Percentiles rank a stretch among this genome's conserved stretches.
These are phyloP conservation scores for Candida adriatica DNA, from an alignment of 805 yeast species.

Conservation along the genomic window DNA sequence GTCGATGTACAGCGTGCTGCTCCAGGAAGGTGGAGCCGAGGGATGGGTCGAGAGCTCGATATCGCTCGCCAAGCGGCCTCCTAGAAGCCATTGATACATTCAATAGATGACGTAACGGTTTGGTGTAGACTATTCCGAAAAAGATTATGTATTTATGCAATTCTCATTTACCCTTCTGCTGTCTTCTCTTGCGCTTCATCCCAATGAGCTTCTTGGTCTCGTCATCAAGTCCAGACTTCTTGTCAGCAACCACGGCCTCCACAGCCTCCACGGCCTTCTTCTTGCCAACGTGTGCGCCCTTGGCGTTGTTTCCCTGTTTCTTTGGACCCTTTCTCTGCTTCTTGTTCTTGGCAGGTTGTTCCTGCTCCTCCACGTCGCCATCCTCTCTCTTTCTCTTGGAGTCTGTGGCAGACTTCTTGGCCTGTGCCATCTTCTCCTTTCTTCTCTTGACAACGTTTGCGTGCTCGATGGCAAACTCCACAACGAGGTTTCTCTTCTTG, in stretches of 20 bases:
- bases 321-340: constrained; percentile 3
- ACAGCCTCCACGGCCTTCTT: constrained; percentile 9
- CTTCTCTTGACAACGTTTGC: constrained; percentile 91
- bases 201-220: constrained; percentile 61
- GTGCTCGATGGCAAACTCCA: constrained; percentile 93
- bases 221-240: constrained; percentile 39
- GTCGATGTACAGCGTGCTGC: constrained; percentile 49
- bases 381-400: constrained; percentile 24
- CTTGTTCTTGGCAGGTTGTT: background rate
- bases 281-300: constrained; percentile 26
- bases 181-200: constrained; percentile 60
- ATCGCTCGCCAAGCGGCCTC: constrained; percentile 61
- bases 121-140: background rate
- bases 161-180: constrained; percentile 29
- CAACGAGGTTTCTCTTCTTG: constrained; percentile 68
- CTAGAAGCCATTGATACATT: constrained; percentile 53
- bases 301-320: constrained; percentile 40
- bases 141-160: background rate
- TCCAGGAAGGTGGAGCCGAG: constrained; percentile 81
- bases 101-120: constrained; percentile 1
- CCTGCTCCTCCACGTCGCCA: constrained; percentile 17
- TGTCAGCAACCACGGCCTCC: too few species aligned
- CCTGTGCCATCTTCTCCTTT: constrained; percentile 51
- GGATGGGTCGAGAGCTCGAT: constrained; percentile 84
- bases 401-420: constrained; percentile 27